A percentile compares a stretch with the other conserved stretches of the same genome.
phyloP scores from a whole-genome alignment of 768 basidiomycete species.

The Phlegmacium glaucopus region DNA sequence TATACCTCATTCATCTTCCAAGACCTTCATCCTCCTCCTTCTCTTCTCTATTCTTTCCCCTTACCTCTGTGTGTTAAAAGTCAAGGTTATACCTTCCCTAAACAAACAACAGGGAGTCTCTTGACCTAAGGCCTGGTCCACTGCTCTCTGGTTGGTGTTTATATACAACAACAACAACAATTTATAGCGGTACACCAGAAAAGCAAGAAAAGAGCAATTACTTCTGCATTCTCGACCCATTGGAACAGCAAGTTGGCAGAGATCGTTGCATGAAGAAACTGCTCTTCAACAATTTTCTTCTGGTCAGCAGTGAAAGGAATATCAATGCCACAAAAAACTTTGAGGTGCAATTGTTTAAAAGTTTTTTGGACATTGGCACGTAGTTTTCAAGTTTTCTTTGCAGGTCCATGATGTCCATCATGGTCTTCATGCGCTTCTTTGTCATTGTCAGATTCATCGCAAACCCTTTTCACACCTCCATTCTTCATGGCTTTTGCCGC shows the following conservation, averaged over 20 bases:
- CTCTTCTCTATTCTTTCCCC: no score
- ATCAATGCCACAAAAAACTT: conserved; percentile 21
- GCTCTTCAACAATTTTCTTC: conserved; percentile 11
- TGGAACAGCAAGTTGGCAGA: conserved; percentile 26
- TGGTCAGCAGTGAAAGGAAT: conserved; percentile 22
- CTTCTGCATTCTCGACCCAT: conserved; percentile 25
- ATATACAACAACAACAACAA: no score
- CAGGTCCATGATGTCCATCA: no score
- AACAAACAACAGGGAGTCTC: no score
- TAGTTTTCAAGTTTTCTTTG: no score
- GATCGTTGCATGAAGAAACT: conserved; percentile 23
- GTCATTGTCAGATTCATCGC: neutral
- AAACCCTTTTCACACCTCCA: neutral
- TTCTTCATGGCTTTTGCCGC: conserved; percentile 10
- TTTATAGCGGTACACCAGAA: conserved; percentile 19
- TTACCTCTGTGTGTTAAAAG: no score
- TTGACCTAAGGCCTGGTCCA: no score
- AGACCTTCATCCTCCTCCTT: no score
- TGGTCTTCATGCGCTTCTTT: conserved; percentile 10
- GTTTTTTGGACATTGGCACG: conserved; percentile 16
- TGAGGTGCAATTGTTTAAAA: conserved; percentile 18
- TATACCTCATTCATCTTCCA: no score
- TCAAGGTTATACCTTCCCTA: no score
- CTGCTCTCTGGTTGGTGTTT: no score
- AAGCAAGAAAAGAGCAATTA: conserved; percentile 24